These are phyloP conservation scores for Medicago arabica DNA, from an alignment of 306 rosid genomes.

Conservation along the genomic window DNA sequence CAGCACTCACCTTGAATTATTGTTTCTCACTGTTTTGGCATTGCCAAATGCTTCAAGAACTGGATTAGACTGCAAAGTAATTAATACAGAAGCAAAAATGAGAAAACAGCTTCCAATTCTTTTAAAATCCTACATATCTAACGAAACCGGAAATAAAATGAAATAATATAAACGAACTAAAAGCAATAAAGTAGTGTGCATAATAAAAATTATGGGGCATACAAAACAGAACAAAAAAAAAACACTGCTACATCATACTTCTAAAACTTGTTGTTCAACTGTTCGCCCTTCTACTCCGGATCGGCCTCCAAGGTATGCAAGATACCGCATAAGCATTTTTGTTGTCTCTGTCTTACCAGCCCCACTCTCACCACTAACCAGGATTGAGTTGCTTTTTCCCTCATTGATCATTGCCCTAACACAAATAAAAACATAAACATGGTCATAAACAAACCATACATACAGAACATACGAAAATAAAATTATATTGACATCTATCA, in stretches of 20 bases:
- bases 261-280: constrained; percentile 99
- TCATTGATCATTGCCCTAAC: constrained; percentile 96
- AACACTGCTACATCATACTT: constrained; percentile 60
- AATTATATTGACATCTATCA: constrained; percentile 39
- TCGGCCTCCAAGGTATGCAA: constrained; percentile 98
- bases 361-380: constrained; percentile 99
- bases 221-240: constrained; percentile 40
- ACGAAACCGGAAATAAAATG: constrained; percentile 31
- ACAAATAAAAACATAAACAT: constrained; percentile 38
- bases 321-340: constrained; percentile 99
- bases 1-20: constrained; percentile 91
- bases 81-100: constrained; percentile 43
- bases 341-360: constrained; percentile 99
- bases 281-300: constrained; percentile 99
- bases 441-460: constrained; percentile 28
- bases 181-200: background rate
- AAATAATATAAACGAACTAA: constrained; percentile 33
- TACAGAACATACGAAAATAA: constrained; percentile 22
- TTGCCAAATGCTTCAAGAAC: constrained; percentile 99
- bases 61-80: constrained; percentile 89
- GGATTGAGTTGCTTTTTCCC: constrained; percentile 99
- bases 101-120: constrained; percentile 38
- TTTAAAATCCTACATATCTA: constrained; percentile 21
- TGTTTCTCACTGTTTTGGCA: constrained; percentile 98
- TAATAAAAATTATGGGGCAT: constrained; percentile 2